Conservation (phyloP, 2,329 filamentous ascomycete genomes). For the Aspergillus fischeri region DNA sequence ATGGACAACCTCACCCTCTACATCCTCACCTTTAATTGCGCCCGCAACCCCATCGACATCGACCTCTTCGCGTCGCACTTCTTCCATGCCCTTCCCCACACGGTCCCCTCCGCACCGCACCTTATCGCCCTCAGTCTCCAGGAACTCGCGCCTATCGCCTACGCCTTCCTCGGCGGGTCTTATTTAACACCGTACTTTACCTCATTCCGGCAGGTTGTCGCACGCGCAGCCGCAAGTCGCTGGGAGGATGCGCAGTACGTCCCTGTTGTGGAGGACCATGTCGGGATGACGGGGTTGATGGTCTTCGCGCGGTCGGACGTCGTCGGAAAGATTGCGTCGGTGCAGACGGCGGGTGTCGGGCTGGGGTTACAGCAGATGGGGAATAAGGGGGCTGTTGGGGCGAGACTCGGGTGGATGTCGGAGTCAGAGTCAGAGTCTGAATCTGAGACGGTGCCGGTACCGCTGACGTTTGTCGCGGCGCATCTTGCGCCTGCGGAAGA, state of each 20-base stretch:
- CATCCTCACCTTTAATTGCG: constrained; percentile 87
- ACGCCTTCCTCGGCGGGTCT: constrained; percentile 80
- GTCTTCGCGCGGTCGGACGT: constrained; percentile 68
- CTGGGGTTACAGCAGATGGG: constrained; percentile 86
- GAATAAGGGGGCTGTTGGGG: constrained; percentile 88
- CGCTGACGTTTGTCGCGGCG: constrained; percentile 71
- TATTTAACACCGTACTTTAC: constrained; percentile 73
- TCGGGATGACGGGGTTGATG: constrained; percentile 87
- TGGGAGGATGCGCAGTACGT: constrained; percentile 55
- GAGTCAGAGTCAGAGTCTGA: constrained; percentile 17
- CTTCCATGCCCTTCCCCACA: constrained; percentile 52
- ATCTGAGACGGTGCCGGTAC: constrained; percentile 55
- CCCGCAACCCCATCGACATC: constrained; percentile 64
- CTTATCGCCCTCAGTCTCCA: constrained; percentile 69
- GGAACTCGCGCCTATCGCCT: constrained; percentile 79
- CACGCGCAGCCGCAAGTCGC: constrained; percentile 57
- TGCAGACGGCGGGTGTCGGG: constrained; percentile 78
- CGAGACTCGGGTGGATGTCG: constrained; percentile 60
- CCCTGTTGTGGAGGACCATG: constrained; percentile 66
- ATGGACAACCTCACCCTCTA: constrained; percentile 63
- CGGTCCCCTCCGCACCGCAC: constrained; percentile 54
- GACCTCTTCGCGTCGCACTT: constrained; percentile 68
- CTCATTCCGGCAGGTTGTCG: constrained; percentile 66
- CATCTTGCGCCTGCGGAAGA: constrained; percentile 88
- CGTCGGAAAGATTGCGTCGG: constrained; percentile 54